These are phyloP conservation scores for Candida glucosophila DNA, from an alignment of 1,139 yeast genomes.

Conservation along the genomic window DNA sequence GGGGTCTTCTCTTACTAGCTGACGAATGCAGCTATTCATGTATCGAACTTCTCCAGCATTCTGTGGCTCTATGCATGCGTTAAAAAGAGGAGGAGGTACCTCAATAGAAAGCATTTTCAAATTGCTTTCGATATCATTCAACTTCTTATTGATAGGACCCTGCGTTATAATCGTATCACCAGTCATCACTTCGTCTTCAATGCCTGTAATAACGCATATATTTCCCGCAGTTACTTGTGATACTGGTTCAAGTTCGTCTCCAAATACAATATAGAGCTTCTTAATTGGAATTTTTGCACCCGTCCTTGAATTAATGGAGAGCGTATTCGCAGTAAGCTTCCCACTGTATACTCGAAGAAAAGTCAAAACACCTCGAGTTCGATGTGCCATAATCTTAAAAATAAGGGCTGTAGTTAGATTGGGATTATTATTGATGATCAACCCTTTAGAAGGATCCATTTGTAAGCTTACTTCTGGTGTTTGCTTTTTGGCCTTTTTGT, in stretches of 20 bases:
- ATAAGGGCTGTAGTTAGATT: conserved; percentile 74
- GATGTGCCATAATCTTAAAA: conserved; percentile 84
- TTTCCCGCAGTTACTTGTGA: conserved; percentile 60
- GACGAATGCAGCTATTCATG: conserved; percentile 59
- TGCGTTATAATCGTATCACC: conserved; percentile 82
- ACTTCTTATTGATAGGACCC: conserved; percentile 37
- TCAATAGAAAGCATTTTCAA: conserved; percentile 65
- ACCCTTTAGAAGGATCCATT: conserved; percentile 36
- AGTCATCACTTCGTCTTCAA: conserved; percentile 64
- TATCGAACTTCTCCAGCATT: conserved; percentile 71
- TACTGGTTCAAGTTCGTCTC: conserved; percentile 74
- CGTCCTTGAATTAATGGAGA: conserved; percentile 59
- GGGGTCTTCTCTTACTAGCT: conserved; percentile 63
- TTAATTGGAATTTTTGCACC: conserved; percentile 61
- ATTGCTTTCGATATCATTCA: conserved; percentile 39
- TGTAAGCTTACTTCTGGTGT: conserved; percentile 22
- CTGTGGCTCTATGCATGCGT: conserved; percentile 74
- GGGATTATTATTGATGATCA: conserved; percentile 46
- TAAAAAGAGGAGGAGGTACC: conserved; percentile 90
- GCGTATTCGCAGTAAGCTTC: conserved; percentile 49
- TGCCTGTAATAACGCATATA: conserved; percentile 81
- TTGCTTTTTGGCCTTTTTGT: conserved; percentile 5
- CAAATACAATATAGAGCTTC: conserved; percentile 77
- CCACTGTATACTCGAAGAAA: conserved; percentile 89
- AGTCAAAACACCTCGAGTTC: conserved; percentile 74